Evolutionary conservation across 257 asterid genomes (phyloP).

Genomic region (Pogostemon cablin): DNA sequence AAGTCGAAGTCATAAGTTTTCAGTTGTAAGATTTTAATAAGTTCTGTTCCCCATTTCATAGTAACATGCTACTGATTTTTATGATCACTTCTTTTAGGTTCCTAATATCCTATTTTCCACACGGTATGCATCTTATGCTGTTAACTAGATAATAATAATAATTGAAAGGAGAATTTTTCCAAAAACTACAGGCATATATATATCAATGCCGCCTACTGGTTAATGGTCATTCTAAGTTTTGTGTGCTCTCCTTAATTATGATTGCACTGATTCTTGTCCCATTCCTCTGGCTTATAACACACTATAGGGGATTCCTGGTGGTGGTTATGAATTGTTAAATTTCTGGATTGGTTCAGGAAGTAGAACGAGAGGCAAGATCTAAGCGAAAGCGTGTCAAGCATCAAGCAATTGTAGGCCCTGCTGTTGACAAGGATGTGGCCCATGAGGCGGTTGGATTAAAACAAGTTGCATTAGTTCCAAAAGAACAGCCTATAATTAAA

Average conservation of each 20-base stretch:
- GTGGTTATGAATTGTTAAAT: slow-evolving; percentile 26
- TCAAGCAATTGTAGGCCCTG: slow-evolving; percentile 84
- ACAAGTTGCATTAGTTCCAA: slow-evolving; percentile 73
- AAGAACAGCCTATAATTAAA: slow-evolving; percentile 75
- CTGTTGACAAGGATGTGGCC: slow-evolving; percentile 72
- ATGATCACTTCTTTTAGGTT: too few species aligned
- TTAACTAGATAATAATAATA: too few species aligned
- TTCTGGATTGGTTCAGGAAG: slow-evolving; percentile 55
- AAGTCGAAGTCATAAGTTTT: too few species aligned
- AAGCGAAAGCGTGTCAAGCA: slow-evolving; percentile 66
- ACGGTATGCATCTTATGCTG: too few species aligned
- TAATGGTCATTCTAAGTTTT: not conserved
- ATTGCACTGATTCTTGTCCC: not conserved
- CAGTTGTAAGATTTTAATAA: too few species aligned
- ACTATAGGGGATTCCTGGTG: not conserved
- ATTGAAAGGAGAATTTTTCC: not conserved
- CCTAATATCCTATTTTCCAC: too few species aligned
- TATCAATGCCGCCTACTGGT: not conserved
- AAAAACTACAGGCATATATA: too few species aligned
- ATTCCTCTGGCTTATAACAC: slow-evolving; percentile 3
- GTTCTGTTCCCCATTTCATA: too few species aligned
- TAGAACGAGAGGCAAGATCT: slow-evolving; percentile 44
- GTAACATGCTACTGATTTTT: too few species aligned
- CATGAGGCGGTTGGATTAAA: slow-evolving; percentile 94
- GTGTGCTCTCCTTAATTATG: not conserved